These are phyloP conservation scores for Lunasporangiospora selenospora DNA, from an alignment of 192 early-diverging fungal genomes.

Conservation along the genomic window DNA sequence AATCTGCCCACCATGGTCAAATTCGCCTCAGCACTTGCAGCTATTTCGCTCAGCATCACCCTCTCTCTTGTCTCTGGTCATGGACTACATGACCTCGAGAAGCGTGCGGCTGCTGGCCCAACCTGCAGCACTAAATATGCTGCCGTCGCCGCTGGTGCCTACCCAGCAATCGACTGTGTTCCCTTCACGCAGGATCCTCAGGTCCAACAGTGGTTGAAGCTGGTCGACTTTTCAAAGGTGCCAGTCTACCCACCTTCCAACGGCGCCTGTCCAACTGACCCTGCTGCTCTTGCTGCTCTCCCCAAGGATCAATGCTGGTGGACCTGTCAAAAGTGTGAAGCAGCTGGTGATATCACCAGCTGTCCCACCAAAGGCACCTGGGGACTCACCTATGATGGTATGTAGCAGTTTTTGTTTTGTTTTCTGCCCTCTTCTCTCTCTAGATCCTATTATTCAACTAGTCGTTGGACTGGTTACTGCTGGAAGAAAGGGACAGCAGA, in stretches of 20 bases:
- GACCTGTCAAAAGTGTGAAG: slow-evolving; percentile 50
- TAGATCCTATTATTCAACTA: not conserved
- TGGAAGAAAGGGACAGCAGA: no score
- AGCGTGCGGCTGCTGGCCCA: not conserved
- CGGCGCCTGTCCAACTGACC: slow-evolving; percentile 16
- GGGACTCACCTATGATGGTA: slow-evolving; percentile 57
- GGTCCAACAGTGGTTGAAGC: slow-evolving; percentile 49
- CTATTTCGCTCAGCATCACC: not conserved
- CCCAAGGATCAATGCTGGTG: slow-evolving; percentile 52
- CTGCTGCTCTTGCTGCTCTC: not conserved
- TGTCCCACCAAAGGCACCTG: slow-evolving; percentile 37
- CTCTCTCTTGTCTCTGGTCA: not conserved
- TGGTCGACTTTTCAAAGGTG: slow-evolving; percentile 41
- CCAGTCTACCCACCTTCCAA: slow-evolving; percentile 45
- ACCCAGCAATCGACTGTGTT: slow-evolving; percentile 25
- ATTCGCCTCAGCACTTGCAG: no score
- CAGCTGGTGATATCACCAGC: slow-evolving; percentile 33
- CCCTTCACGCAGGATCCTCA: slow-evolving; percentile 24
- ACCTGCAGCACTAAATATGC: slow-evolving; percentile 1
- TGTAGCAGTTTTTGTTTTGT: not conserved
- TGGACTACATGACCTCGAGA: not conserved
- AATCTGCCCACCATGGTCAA: no score
- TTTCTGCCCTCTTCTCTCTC: slow-evolving; percentile 2
- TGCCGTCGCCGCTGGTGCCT: slow-evolving; percentile 4
- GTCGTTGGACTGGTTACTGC: no score